Percentiles rank a stretch among this genome's conserved stretches.
Evolutionary conservation across 2,329 filamentous ascomycete genomes (phyloP).

Genomic region (Bipolaris victoriae): DNA sequence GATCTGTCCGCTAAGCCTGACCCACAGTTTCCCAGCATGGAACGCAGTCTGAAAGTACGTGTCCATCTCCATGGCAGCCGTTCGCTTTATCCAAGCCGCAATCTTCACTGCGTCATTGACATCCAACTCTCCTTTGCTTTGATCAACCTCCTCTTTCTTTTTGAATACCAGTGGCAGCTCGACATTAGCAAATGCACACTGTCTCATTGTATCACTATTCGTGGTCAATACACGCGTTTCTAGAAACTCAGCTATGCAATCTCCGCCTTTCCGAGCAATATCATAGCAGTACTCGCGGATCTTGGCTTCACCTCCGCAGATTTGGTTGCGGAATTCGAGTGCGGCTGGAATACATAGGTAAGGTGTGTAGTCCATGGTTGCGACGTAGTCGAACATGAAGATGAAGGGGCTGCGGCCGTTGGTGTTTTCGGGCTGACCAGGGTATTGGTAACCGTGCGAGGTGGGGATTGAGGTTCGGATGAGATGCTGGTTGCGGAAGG

Average conservation of each 20-base stretch:
- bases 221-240: neutral
- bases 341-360: neutral
- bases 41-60: neutral
- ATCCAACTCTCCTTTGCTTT: neutral
- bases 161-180: neutral
- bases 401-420: neutral
- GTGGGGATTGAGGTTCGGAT: neutral
- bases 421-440: neutral
- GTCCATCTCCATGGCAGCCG: neutral
- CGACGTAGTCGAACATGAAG: neutral
- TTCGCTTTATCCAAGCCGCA: neutral
- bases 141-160: neutral
- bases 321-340: neutral
- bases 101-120: neutral
- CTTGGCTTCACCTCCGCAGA: neutral
- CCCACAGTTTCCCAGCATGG: neutral
- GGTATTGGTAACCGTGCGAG: neutral
- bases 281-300: neutral
- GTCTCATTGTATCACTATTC: neutral
- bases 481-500: neutral
- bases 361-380: neutral
- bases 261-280: neutral
- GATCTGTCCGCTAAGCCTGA: neutral
- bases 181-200: neutral
- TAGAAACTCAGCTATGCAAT: neutral